Evolutionary conservation across 2,329 filamentous ascomycete species (phyloP).

Genomic region (Cytospora mali): DNA sequence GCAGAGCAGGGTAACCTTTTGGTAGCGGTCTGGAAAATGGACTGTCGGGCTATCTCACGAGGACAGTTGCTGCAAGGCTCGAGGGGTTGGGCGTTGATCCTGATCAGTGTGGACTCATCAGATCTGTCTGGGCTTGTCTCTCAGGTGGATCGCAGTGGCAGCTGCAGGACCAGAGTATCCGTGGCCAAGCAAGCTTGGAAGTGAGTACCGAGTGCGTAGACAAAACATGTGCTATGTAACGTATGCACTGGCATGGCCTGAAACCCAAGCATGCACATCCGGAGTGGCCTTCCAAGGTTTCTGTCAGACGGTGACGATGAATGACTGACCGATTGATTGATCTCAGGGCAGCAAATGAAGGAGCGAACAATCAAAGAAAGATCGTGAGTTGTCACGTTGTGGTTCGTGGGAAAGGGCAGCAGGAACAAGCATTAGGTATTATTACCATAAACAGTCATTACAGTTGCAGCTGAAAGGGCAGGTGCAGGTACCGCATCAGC

Average conservation of each 20-base stretch:
- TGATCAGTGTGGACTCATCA: background rate
- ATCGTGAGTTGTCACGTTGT: conserved; percentile 28
- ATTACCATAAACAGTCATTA: background rate
- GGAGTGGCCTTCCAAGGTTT: conserved; percentile 7
- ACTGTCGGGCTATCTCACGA: background rate
- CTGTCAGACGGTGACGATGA: no score
- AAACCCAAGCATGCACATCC: background rate
- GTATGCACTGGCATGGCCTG: conserved; percentile 12
- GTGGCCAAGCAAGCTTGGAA: no score
- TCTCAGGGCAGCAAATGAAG: conserved; percentile 5
- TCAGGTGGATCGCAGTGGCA: background rate
- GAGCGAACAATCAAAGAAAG: conserved; percentile 1
- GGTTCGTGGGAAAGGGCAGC: conserved; percentile 15
- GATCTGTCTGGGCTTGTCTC: background rate
- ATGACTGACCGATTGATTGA: background rate
- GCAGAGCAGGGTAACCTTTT: no score
- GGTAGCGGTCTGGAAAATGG: background rate
- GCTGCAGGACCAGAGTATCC: background rate
- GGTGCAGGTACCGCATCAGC: background rate
- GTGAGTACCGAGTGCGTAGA: no score
- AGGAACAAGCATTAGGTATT: background rate
- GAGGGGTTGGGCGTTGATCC: background rate
- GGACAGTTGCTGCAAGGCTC: background rate
- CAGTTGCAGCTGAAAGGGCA: background rate
- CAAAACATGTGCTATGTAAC: conserved; percentile 1